Base-by-base conservation (phyloP, 2,329 filamentous ascomycete species). In the Fusarium brachygibbosum region DNA sequence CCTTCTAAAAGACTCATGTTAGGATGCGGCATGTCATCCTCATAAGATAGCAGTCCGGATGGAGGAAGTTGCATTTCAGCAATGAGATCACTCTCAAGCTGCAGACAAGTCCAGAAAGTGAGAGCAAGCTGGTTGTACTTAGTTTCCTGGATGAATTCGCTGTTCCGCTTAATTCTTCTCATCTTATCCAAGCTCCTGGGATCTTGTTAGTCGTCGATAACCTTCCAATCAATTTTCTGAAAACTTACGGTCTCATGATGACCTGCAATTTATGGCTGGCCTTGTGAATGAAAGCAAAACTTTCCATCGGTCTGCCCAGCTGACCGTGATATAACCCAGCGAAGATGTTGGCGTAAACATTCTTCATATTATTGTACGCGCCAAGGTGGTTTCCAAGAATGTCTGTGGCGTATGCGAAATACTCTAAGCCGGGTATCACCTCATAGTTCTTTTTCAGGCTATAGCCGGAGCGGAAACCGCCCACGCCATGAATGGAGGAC, bases 71-170 rank as follows among this genome's bases (percentile, higher is more conserved):
- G 87, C 62, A 98, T 84, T 79, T 99, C 96, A 5, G 96, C 96
- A 46, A 98, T 86, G 45, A 98, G 93, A 78, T 98, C 95, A 79
- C 94, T 97, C 79, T 98, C 95, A 13, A 98, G 85, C 76, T 98
- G 95, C 67, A 98, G 82, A 76, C 93, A 97, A 10, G 94, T 96
- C 95, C 95, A 98, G 74, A 94, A 98, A 1, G 93, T 91, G 72
- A 97, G 86, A 16, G 91, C 84, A 35, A 91, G 84, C 58, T 91
- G 84, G 75, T 94, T 93, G 72, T 80, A 78, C 70, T 79, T 80
- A 59, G 77, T 79, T 38, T 82, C 84, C 38, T 79, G 80, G 31
- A 84, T 79, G 70, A 83, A 72, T 59, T 78, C 68, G 42, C 72
- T 72, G 34, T 79, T 72, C 2, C 74, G 72, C 62, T 82, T 81